Evolutionary conservation across 495 filamentous ascomycete genomes (phyloP).

Genomic region (Neurospora sp.): DNA sequence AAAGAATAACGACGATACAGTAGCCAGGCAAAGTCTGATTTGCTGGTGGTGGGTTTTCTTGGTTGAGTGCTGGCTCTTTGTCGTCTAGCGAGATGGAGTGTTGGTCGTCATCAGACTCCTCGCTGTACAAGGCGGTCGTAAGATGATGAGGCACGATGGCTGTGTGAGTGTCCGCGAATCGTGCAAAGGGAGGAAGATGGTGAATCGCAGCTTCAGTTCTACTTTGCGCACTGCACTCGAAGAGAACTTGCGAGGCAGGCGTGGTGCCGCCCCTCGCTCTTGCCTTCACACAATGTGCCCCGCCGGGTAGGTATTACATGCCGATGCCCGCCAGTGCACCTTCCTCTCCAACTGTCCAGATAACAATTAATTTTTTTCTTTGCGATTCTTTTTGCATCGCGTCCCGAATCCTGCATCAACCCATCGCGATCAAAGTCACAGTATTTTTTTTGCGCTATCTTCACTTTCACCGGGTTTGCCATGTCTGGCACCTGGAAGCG

Average conservation of each 20-base stretch:
- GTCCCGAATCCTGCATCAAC: background rate
- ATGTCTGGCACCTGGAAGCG: background rate
- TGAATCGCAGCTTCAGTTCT: background rate
- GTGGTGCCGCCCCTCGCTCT: background rate
- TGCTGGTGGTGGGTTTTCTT: no score
- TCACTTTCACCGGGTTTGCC: background rate
- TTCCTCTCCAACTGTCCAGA: background rate
- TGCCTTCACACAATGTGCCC: background rate
- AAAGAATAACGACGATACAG: no score
- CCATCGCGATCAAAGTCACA: background rate
- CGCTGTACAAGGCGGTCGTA: background rate
- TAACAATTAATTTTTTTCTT: background rate
- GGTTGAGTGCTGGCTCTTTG: no score
- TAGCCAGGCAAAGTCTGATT: no score
- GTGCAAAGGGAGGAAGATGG: no score
- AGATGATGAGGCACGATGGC: background rate
- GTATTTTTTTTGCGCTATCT: background rate
- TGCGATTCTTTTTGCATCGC: background rate
- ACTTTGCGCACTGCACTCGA: background rate
- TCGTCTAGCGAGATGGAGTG: background rate
- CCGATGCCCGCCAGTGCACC: background rate
- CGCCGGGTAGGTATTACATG: background rate
- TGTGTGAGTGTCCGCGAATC: no score
- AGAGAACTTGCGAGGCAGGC: background rate
- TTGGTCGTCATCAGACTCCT: background rate